phyloP scores from a whole-genome alignment of 208 protist species.

The Crithidia brevicula region DNA sequence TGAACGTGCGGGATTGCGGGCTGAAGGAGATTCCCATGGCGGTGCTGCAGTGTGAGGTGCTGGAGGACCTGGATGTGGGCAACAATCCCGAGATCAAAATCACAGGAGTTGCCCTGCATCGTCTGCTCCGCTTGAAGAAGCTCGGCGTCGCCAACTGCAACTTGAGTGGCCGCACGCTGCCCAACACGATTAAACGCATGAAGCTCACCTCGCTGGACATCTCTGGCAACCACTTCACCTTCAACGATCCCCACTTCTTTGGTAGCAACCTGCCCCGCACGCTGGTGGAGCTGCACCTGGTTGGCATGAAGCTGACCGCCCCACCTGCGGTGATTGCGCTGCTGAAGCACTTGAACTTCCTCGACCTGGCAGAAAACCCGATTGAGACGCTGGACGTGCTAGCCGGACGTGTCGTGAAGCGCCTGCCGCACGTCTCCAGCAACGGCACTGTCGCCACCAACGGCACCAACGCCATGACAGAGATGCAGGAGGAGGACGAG shows the following conservation, averaged over 20 bases:
- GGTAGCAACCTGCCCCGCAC: conserved; percentile 54
- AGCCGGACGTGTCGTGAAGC: conserved; percentile 72
- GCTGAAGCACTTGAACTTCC: conserved; percentile 54
- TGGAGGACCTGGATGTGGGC: conserved; percentile 80
- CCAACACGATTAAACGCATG: conserved; percentile 54
- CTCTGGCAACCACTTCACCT: conserved; percentile 73
- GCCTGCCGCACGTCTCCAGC: conserved; percentile 39
- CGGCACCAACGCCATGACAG: conserved; percentile 21
- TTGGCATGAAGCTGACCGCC: conserved; percentile 57
- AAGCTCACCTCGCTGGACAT: conserved; percentile 74
- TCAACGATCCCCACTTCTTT: conserved; percentile 78
- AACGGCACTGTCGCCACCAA: conserved; percentile 23
- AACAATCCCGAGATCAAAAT: conserved; percentile 71
- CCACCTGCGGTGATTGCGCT: conserved; percentile 72
- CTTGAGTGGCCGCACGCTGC: conserved; percentile 58
- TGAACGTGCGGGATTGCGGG: conserved; percentile 62
- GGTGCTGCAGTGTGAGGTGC: conserved; percentile 47
- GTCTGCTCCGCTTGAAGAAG: conserved; percentile 44
- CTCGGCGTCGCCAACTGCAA: conserved; percentile 75
- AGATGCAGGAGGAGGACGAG: conserved; percentile 17
- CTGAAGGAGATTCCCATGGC: conserved; percentile 50
- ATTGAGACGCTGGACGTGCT: conserved; percentile 87
- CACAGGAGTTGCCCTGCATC: conserved; percentile 42
- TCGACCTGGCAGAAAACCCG: conserved; percentile 83
- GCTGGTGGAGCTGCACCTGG: conserved; percentile 75